These are phyloP conservation scores for Rhododendron williamsianum DNA, from an alignment of 148 eudicot genomes.

Conservation along the genomic window DNA sequence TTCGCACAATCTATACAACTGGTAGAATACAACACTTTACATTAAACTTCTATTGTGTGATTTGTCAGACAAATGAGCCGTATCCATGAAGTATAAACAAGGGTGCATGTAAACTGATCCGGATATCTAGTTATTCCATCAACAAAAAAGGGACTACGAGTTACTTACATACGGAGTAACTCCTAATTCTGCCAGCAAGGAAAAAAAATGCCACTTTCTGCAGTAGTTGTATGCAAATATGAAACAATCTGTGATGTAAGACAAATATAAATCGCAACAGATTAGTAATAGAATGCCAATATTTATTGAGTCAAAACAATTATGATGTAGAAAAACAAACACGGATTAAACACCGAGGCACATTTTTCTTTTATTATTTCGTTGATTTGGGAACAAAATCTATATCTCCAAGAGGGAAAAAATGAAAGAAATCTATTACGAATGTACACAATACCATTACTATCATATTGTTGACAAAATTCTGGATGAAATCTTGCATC, in stretches of 20 bases:
- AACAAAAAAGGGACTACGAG: background rate
- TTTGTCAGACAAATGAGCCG: background rate
- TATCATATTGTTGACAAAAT: background rate
- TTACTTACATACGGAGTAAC: background rate
- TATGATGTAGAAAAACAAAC: background rate
- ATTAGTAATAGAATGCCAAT: background rate
- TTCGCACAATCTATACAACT: too few species aligned
- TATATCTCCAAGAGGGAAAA: background rate
- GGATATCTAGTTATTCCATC: background rate
- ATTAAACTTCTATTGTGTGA: background rate
- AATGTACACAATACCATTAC: background rate
- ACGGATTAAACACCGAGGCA: background rate
- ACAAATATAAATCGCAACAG: background rate
- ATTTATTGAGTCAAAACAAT: background rate
- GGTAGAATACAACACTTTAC: background rate
- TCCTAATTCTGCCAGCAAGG: background rate
- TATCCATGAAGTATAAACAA: background rate
- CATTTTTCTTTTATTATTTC: background rate
- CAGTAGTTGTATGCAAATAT: background rate
- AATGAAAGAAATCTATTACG: background rate
- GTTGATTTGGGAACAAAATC: constrained; percentile 17
- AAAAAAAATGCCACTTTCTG: background rate
- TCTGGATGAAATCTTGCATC: background rate
- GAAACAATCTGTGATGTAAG: background rate
- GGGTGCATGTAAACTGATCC: background rate